Percentiles rank a stretch among this genome's conserved stretches.
These are phyloP conservation scores for Prosopis cineraria DNA, from an alignment of 306 rosid species.

Conservation along the genomic window DNA sequence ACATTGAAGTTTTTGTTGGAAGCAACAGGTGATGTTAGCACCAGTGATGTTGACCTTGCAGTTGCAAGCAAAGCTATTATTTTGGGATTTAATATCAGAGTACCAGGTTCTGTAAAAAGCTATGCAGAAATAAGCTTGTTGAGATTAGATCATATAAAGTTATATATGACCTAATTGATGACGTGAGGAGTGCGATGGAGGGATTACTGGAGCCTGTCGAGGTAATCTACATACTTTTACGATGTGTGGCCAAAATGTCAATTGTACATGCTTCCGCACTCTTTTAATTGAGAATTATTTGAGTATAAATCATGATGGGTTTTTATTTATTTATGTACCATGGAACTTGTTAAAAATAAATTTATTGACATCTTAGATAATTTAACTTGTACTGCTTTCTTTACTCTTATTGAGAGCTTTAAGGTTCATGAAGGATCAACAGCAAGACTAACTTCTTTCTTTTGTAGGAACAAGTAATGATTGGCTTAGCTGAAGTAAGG, in stretches of 20 bases:
- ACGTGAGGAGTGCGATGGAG: conserved; percentile 95
- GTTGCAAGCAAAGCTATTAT: conserved; percentile 85
- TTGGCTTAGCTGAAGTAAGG: conserved; percentile 86
- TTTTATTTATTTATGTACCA: conserved; percentile 15
- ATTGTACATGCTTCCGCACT: conserved; percentile 25
- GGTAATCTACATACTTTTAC: conserved; percentile 52
- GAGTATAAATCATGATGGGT: neutral
- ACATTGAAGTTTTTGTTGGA: conserved; percentile 88
- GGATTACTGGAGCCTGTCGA: conserved; percentile 86
- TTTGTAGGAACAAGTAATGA: conserved; percentile 71
- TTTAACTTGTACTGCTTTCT: neutral
- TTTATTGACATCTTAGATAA: neutral
- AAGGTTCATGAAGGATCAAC: conserved; percentile 25
- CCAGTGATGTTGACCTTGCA: conserved; percentile 96
- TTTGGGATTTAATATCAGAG: conserved; percentile 82
- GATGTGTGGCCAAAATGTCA: conserved; percentile 2
- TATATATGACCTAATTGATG: conserved; percentile 91
- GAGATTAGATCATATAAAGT: conserved; percentile 92
- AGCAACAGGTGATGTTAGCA: conserved; percentile 87
- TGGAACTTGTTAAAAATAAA: conserved; percentile 10
- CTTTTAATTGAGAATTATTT: conserved; percentile 23
- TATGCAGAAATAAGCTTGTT: conserved; percentile 86
- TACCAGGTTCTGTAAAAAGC: conserved; percentile 82
- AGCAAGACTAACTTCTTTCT: conserved; percentile 36
- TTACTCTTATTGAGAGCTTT: conserved; percentile 1